These are phyloP conservation scores for Citrus hindsii DNA, from an alignment of 345 rosid genomes.

Conservation along the genomic window DNA sequence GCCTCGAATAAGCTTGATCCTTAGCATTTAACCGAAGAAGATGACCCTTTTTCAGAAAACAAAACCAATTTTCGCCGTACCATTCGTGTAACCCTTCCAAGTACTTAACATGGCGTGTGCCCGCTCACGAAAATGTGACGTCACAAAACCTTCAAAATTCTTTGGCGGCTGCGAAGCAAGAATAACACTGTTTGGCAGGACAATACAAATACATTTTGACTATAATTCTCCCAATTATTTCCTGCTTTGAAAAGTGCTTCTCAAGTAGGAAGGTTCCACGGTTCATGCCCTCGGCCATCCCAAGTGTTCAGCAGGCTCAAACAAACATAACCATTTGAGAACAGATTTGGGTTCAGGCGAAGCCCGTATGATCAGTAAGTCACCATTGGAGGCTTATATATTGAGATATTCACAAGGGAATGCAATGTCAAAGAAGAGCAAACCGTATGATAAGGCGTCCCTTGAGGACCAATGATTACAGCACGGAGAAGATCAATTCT, in stretches of 20 bases:
- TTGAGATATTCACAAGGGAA: slow-evolving; percentile 15
- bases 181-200: slow-evolving; percentile 35
- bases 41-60: not conserved
- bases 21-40: no score
- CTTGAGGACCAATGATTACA: slow-evolving; percentile 5
- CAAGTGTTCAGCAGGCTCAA: slow-evolving; percentile 22
- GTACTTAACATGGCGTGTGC: slow-evolving; percentile 20
- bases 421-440: slow-evolving; percentile 9
- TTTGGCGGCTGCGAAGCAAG: slow-evolving; percentile 25
- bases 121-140: slow-evolving; percentile 15
- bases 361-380: slow-evolving; percentile 8
- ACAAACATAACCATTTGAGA: slow-evolving; percentile 14
- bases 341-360: slow-evolving; percentile 19
- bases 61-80: not conserved
- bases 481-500: slow-evolving; percentile 20
- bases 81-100: slow-evolving; percentile 21
- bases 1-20: not conserved
- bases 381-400: not conserved
- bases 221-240: slow-evolving; percentile 13
- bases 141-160: slow-evolving; percentile 36
- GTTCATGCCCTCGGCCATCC: no score
- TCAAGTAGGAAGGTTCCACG: no score
- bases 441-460: slow-evolving; percentile 5
- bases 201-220: not conserved
- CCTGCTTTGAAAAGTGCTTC: not conserved